These are phyloP conservation scores for Alloteropsis angusta DNA, from an alignment of 202 grass and related monocot species.

Conservation along the genomic window DNA sequence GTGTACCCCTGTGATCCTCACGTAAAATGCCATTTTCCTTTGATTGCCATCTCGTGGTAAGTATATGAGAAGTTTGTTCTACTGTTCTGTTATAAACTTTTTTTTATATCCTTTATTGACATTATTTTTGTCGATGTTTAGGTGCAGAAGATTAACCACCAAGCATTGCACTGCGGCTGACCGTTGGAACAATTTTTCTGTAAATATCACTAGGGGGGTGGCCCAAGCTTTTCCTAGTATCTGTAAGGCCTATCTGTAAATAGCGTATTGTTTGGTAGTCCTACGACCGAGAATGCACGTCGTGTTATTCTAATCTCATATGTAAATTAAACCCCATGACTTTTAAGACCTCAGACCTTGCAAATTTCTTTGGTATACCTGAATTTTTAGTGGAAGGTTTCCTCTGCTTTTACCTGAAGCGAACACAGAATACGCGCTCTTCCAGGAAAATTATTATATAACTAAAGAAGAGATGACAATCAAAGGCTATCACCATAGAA, in stretches of 20 bases:
- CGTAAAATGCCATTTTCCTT: too few species aligned
- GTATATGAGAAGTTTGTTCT: neutral
- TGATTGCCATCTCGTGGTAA: neutral
- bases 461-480: too few species aligned
- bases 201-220: conserved; percentile 22
- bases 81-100: too few species aligned
- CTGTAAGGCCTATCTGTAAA: conserved; percentile 36
- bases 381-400: too few species aligned
- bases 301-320: neutral
- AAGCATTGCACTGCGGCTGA: neutral
- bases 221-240: neutral
- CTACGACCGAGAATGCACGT: neutral
- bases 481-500: too few species aligned
- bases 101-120: too few species aligned
- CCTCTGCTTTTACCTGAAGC: too few species aligned
- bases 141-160: neutral
- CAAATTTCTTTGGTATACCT: too few species aligned
- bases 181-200: neutral
- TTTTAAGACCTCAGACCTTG: too few species aligned
- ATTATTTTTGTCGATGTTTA: neutral
- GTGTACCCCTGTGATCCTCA: neutral
- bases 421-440: too few species aligned
- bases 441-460: too few species aligned
- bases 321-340: neutral
- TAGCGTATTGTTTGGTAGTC: neutral